Percentiles rank a stretch among this genome's conserved stretches.
phyloP scores from a whole-genome alignment of 2,329 filamentous ascomycete species.

The Leptographium lundbergii region DNA sequence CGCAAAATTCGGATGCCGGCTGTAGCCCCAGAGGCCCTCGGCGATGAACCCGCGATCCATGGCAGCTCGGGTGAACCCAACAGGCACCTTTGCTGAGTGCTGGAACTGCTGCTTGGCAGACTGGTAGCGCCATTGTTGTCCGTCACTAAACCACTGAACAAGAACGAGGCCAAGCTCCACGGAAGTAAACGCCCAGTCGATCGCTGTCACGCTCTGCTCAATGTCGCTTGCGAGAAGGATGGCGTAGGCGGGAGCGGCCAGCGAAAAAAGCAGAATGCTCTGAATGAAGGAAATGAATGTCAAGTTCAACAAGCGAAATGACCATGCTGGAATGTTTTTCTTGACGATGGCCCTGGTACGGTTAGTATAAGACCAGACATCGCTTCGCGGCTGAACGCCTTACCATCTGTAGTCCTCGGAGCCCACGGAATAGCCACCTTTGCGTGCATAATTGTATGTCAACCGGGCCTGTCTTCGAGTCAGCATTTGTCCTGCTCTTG shows the following conservation, averaged over 20 bases:
- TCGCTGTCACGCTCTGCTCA: conserved; percentile 31
- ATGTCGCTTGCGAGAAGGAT: conserved; percentile 62
- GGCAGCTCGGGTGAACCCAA: conserved; percentile 53
- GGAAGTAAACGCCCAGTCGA: conserved; percentile 35
- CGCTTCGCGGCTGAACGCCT: conserved; percentile 1
- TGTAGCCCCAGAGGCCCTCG: conserved; percentile 74
- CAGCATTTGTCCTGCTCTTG: not conserved
- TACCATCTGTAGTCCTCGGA: conserved; percentile 91
- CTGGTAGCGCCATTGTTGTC: conserved; percentile 89
- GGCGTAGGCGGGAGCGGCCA: conserved; percentile 68
- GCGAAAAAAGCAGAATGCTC: conserved; percentile 64
- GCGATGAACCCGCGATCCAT: conserved; percentile 84
- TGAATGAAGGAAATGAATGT: conserved; percentile 81
- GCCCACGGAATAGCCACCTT: conserved; percentile 77
- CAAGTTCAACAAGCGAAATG: conserved; percentile 78
- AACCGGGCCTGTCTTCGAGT: conserved; percentile 48
- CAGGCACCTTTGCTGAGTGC: conserved; percentile 56
- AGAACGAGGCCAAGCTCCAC: conserved; percentile 38
- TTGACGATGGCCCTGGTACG: conserved; percentile 54
- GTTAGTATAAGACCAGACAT: not conserved
- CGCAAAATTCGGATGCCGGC: conserved; percentile 87
- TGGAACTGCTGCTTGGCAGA: conserved; percentile 66
- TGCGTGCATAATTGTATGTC: conserved; percentile 95
- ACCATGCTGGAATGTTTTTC: conserved; percentile 43
- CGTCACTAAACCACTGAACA: conserved; percentile 72